Evolutionary conservation across 1,284 basidiomycete genomes (phyloP).

Genomic region (Ganoderma resinaceum): DNA sequence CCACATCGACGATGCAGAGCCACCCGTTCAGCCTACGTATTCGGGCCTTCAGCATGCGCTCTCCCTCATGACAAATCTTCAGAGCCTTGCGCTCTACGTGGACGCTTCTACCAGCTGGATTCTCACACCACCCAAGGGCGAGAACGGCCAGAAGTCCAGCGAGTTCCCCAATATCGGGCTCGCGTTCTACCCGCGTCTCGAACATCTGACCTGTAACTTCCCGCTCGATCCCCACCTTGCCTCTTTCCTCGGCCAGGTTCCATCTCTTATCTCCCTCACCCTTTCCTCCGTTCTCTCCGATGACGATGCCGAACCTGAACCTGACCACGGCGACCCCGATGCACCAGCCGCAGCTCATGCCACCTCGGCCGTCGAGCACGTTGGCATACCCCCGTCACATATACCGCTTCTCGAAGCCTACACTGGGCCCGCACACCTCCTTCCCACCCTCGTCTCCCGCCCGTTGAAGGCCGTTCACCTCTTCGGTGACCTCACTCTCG

Average conservation of each 20-base stretch:
- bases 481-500: conserved; percentile 60
- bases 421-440: conserved; percentile 62
- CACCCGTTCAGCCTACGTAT: conserved; percentile 55
- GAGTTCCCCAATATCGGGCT: conserved; percentile 19
- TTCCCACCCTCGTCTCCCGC: conserved; percentile 65
- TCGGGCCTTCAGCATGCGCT: conserved; percentile 57
- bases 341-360: conserved; percentile 7
- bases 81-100: conserved; percentile 62
- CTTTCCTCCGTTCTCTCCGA: conserved; percentile 29
- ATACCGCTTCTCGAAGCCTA: conserved; percentile 63
- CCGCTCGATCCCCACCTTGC: conserved; percentile 61
- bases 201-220: conserved; percentile 64
- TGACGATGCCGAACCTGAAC: conserved; percentile 25
- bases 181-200: conserved; percentile 52
- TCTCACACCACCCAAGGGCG: conserved; percentile 42
- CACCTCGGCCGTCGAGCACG: conserved; percentile 35
- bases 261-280: conserved; percentile 32
- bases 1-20: conserved; percentile 49
- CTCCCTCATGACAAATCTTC: conserved; percentile 62
- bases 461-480: conserved; percentile 70
- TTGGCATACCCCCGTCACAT: conserved; percentile 33
- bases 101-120: conserved; percentile 60
- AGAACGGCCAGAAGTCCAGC: conserved; percentile 30
- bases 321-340: conserved; percentile 17
- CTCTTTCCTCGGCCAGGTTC: conserved; percentile 54